Base-by-base conservation (phyloP, 2,329 filamentous ascomycete genomes). In the Talaromyces sp. region DNA sequence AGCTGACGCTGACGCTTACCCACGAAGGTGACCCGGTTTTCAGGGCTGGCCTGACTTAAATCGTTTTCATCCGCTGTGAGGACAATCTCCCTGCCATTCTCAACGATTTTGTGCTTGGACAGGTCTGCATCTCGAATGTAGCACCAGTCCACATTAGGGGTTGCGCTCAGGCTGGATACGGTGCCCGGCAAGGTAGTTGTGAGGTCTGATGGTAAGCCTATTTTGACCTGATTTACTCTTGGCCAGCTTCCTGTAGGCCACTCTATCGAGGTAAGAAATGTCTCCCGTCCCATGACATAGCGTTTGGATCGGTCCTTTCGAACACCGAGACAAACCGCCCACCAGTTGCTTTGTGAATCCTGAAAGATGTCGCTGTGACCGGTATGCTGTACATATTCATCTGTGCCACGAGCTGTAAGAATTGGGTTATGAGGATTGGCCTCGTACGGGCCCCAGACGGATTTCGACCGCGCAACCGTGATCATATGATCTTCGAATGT, bases 361-460 rank as follows among this genome's bases (percentile, higher is more conserved):
- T 85, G 80, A 66, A 87, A 86, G 2, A 87, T 66, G 67, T 87
- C 85, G 0, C 83, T 82, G 62, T 87, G 86, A 0, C 85, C 85
- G 0, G 86, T 81, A 1, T 84, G 84, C 68, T 87, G 85, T 64
- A 75, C 76, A 66, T 80, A 81, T 39, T 74, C 66, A 0, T 74
- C 72, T 0, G 78, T 76, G n/a, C 76, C 74, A 45, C 71, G 72
- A 16, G 77, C 78, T 0, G 80, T 77, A 10, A 82, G 69, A n/a
- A 82, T 73, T 3, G 79, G 75, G 52, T 82, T 82, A 16, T 71
- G 66, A 0, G 76, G 73, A 60, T 77, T 76, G 2, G 75, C 49
- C 65, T 80, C 77, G 65, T 79, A 82, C 2, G 80, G 80, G 0
- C 80, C 80, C 68, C 66, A 67, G 22, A 74, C 60, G 35, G 63